Evolutionary conservation across 1,139 yeast species (phyloP).

Genomic region (Taphrina sp.): DNA sequence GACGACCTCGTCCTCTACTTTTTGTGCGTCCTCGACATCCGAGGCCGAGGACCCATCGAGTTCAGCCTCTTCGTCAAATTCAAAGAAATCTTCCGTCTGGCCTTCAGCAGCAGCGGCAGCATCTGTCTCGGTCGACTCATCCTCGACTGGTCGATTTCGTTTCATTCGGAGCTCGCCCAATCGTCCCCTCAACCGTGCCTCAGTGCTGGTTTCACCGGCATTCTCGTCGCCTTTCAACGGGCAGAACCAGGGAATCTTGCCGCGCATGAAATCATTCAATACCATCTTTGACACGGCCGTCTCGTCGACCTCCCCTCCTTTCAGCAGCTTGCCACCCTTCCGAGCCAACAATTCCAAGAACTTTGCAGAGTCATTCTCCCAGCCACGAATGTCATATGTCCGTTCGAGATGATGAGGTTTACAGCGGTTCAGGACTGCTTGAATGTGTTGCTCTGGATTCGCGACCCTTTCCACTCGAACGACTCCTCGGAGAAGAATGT

Average conservation of each 20-base stretch:
- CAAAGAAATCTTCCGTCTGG: slow-evolving; percentile 16
- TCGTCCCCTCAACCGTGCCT: slow-evolving; percentile 27
- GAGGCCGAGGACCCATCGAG: no score
- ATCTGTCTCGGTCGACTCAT: slow-evolving; percentile 35
- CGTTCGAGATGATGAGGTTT: slow-evolving; percentile 88
- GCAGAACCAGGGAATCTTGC: slow-evolving; percentile 97
- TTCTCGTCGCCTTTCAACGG: slow-evolving; percentile 64
- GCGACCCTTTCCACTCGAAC: slow-evolving; percentile 97
- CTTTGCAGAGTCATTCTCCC: slow-evolving; percentile 72
- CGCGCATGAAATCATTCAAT: slow-evolving; percentile 91
- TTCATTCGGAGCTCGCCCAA: slow-evolving; percentile 30
- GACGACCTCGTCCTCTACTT: slow-evolving; percentile 3
- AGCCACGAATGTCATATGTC: slow-evolving; percentile 90
- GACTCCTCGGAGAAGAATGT: slow-evolving; percentile 91
- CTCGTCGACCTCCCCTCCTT: slow-evolving; percentile 98
- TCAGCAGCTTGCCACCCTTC: slow-evolving; percentile 84
- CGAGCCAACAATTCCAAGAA: slow-evolving; percentile 88
- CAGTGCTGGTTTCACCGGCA: slow-evolving; percentile 26
- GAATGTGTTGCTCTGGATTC: slow-evolving; percentile 91
- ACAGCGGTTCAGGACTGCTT: slow-evolving; percentile 80
- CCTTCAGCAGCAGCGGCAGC: slow-evolving; percentile 37
- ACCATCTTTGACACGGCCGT: slow-evolving; percentile 87
- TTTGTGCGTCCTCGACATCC: slow-evolving; percentile 1
- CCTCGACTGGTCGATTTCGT: slow-evolving; percentile 37
- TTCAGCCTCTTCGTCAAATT: slow-evolving; percentile 27